A percentile compares a stretch with the other conserved stretches of the same genome.
Evolutionary conservation across 306 rosid species (phyloP).

Genomic region (Arachis stenosperma): DNA sequence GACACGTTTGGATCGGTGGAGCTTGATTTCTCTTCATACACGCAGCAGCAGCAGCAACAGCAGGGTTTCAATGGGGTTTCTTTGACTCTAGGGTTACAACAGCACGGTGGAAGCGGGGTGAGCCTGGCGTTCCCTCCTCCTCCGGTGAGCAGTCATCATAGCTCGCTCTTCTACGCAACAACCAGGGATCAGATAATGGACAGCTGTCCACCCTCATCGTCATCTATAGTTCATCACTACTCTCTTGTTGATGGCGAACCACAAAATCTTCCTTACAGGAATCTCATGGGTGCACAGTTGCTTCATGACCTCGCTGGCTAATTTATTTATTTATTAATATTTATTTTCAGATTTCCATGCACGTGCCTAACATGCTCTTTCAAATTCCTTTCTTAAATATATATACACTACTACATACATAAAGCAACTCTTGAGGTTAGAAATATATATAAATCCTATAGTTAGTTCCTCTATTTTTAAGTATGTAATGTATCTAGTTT

Average conservation of each 20-base stretch:
- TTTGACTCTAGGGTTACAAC: constrained; percentile 87
- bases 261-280: constrained; percentile 76
- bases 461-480: no score
- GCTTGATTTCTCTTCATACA: constrained; percentile 71
- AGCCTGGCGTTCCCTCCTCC: constrained; percentile 65
- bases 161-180: constrained; percentile 60
- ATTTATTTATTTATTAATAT: no score
- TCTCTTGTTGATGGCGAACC: constrained; percentile 73
- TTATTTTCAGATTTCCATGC: no score
- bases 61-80: constrained; percentile 59
- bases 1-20: constrained; percentile 66
- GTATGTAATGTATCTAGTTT: no score
- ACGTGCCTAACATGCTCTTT: no score
- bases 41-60: constrained; percentile 38
- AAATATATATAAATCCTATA: not conserved
- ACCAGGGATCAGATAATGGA: constrained; percentile 72
- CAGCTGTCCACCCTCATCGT: constrained; percentile 47
- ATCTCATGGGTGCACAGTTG: constrained; percentile 83
- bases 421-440: constrained; percentile 44
- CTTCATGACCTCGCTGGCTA: constrained; percentile 78
- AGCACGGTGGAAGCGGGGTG: constrained; percentile 71
- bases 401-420: constrained; percentile 33
- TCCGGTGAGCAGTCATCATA: constrained; percentile 35
- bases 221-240: constrained; percentile 46
- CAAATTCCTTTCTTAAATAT: not conserved